phyloP scores from a whole-genome alignment of 106 monocot species.

The Phalaenopsis aphrodite region DNA sequence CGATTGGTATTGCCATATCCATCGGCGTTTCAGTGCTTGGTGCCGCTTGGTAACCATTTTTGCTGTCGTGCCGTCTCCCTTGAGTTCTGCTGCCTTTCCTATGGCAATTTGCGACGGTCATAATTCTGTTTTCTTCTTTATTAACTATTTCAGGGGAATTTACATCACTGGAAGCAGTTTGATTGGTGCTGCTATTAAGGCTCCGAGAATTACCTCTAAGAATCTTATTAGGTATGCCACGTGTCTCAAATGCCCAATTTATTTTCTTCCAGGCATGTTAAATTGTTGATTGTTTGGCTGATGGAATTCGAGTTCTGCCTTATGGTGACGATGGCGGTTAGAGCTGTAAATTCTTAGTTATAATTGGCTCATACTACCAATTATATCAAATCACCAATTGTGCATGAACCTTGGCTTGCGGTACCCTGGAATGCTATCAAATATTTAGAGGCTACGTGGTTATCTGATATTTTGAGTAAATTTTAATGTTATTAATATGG shows the following conservation, averaged over 20 bases:
- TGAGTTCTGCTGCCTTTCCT: background rate
- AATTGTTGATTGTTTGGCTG: background rate
- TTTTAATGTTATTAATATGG: background rate
- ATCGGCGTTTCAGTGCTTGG: slow-evolving; percentile 72
- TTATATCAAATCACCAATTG: background rate
- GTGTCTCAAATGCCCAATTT: background rate
- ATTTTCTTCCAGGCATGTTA: no score
- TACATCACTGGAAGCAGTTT: slow-evolving; percentile 82
- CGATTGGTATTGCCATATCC: slow-evolving; percentile 64
- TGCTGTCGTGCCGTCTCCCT: background rate
- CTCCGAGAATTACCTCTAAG: slow-evolving; percentile 79
- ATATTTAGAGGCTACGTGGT: background rate
- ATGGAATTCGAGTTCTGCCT: background rate
- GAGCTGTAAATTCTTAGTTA: background rate
- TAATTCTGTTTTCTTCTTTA: background rate
- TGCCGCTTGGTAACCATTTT: slow-evolving; percentile 60
- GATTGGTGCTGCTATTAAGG: slow-evolving; percentile 84
- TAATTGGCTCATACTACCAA: background rate
- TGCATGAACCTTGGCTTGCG: background rate
- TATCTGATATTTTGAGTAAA: background rate
- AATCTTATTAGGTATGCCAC: slow-evolving; percentile 66
- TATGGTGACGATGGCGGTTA: background rate
- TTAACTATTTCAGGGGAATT: slow-evolving; percentile 48
- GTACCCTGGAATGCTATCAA: background rate
- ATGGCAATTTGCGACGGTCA: background rate